Evolutionary conservation across 257 asterid species (phyloP).

Genomic region (Solanum acaule): DNA sequence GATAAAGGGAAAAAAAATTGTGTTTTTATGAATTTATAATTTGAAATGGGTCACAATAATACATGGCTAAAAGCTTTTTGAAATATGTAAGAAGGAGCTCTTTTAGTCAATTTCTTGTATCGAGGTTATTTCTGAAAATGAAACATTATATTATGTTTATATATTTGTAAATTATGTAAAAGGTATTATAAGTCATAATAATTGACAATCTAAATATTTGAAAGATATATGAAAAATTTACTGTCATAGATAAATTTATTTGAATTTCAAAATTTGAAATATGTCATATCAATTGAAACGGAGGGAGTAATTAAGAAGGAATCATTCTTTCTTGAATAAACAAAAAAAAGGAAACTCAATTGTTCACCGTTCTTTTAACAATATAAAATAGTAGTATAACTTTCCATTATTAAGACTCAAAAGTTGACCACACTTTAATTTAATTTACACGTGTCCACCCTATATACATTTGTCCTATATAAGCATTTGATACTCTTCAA

Average conservation of each 20-base stretch:
- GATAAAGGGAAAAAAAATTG: neutral
- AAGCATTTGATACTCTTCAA: neutral
- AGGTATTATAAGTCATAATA: no score
- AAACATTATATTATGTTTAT: no score
- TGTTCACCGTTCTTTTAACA: neutral
- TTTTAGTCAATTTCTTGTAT: no score
- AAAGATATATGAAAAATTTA: no score
- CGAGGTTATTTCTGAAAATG: no score
- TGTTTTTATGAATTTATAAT: neutral
- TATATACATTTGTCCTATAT: neutral
- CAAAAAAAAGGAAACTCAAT: neutral
- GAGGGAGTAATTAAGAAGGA: no score
- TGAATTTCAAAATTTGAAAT: no score
- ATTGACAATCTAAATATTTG: no score
- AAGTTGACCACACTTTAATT: neutral
- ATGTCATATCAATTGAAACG: no score
- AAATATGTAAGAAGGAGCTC: no score
- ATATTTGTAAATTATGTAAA: no score
- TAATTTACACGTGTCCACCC: no score
- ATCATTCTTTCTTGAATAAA: neutral
- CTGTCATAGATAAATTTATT: accelerated
- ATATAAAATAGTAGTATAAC: neutral
- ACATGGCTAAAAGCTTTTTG: neutral
- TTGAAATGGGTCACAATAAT: neutral
- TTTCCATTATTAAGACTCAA: neutral